Conservation (phyloP, 148 eudicot species). For the Silene latifolia region DNA sequence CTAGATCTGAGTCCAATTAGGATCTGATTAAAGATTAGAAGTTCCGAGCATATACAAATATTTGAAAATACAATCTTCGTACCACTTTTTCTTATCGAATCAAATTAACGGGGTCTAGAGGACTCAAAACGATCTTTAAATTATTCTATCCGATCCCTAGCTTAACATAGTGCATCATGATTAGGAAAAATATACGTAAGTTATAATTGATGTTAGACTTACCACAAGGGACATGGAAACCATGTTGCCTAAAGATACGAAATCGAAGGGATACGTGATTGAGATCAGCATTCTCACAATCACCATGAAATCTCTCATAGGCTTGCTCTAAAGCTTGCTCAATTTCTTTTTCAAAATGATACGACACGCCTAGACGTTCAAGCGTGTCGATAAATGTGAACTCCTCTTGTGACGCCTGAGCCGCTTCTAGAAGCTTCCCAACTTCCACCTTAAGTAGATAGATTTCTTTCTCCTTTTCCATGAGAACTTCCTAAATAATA, state of each 20-base stretch:
- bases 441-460: conserved; percentile 29
- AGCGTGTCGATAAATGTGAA: conserved; percentile 36
- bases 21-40: too few species aligned
- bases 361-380: conserved; percentile 47
- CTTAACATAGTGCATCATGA: too few species aligned
- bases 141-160: too few species aligned
- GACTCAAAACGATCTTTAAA: too few species aligned
- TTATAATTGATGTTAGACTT: too few species aligned
- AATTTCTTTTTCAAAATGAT: conserved; percentile 46
- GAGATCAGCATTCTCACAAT: conserved; percentile 24
- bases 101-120: too few species aligned
- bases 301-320: not conserved
- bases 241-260: conserved; percentile 30
- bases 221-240: conserved; percentile 27
- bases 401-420: conserved; percentile 10
- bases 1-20: too few species aligned
- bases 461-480: conserved; percentile 15
- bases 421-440: conserved; percentile 20
- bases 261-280: conserved; percentile 33
- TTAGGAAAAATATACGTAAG: too few species aligned
- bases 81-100: too few species aligned
- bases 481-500: conserved; percentile 6
- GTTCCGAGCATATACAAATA: too few species aligned
- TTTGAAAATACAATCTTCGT: too few species aligned
- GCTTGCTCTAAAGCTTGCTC: conserved; percentile 22